Evolutionary conservation across 257 asterid genomes (phyloP), one percentile per base, ranked within the genome.

Genomic region (Penstemon eatonii): DNA sequence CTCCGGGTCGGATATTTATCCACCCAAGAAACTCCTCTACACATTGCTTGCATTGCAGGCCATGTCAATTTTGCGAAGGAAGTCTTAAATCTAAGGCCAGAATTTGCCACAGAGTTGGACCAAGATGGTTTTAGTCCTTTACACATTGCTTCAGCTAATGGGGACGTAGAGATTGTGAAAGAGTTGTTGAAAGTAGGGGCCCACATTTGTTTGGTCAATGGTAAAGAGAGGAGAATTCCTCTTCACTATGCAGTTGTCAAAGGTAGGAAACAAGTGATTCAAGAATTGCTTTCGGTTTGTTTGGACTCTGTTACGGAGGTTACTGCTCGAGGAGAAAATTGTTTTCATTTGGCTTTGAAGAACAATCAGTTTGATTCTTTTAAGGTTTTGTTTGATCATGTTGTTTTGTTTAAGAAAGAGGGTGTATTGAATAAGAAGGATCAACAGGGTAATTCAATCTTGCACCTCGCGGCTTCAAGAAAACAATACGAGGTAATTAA

Each of bases 391-490:
- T 58, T 56, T 40, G 59, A 72, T 19, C 62, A 59, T 40, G 56
- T 55, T 7, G 53, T 54, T 59, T 11, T 45, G 33, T 42, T 64
- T 39, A 42, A 54, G 15, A 75, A 61, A 13, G 69, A 60, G 18
- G 68, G 72, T 5, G 5, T 78, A 7, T 19, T 82, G 52, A 82
- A 80, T 18, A 33, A 5, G 64, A 78, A 49, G 60, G 96, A 86
- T 54, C 44, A 56, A 2, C 70, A 45, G 18, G 89, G 90, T 18
- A 78, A 84, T 70, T 80, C 85, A 15, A 59, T 82, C 13, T 65
- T 88, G 75, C 96, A 86, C 72, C 72, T 77, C 36, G 90, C 86
- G 1, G 82, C 84, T n/a, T 75, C 73, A 5, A 66, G 55, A 60
- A 85, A 83, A 60, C 88, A 83, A 58, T 83, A 78, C 18, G 87